Evolutionary conservation across 768 basidiomycete species (phyloP), one percentile per base, ranked within the genome.

Genomic region (Pisolithus marmoratus): DNA sequence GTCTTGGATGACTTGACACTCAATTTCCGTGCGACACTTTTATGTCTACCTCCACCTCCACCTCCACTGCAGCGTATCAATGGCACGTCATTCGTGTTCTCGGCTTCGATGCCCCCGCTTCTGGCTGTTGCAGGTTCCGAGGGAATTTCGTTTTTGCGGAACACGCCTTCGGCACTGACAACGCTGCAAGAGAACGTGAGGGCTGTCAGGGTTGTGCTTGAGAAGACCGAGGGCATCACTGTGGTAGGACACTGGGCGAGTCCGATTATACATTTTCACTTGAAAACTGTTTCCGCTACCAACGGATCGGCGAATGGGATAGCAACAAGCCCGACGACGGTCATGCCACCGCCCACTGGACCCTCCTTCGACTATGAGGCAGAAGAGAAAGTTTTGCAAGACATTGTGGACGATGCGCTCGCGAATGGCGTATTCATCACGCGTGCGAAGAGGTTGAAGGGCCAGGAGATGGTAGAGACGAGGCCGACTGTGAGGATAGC

Each of bases 51-150:
- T 15, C 9, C 9, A 27, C 12, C 15, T 15, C 9, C 9, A 27
- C 19, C 11, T 50, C 11, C 45, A 23, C 31, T 17, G 31, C 61
- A 96, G 82, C 93, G 93, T 43, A 96, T 95, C 79, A 98, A 98
- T 65, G 92, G 90, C 15, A 85, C 92, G 4, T 84, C 93, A 0
- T 95, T 92, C 66, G 93, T 99, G 53, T 99, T 93, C 75, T 96
- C 95, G 1, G 96, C 96, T 17, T 84, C 95, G 2, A 84, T 95
- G 74, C 96, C 96, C 0, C 82, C 91, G 3, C 78, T 94, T 40
- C 83, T 98, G 37, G 84, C 91, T 19, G 93, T 93, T 56, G 83
- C 86, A 58, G 90, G 84, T 2, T 94, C 90, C 0, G 86, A 92
- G 60, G 91, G 84, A 6, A 88, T 97, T 68, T 81, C 83, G 60